Evolutionary conservation across 2,329 filamentous ascomycete species (phyloP), one percentile per base, ranked within the genome.

Genomic region (Mariannaea sp.): DNA sequence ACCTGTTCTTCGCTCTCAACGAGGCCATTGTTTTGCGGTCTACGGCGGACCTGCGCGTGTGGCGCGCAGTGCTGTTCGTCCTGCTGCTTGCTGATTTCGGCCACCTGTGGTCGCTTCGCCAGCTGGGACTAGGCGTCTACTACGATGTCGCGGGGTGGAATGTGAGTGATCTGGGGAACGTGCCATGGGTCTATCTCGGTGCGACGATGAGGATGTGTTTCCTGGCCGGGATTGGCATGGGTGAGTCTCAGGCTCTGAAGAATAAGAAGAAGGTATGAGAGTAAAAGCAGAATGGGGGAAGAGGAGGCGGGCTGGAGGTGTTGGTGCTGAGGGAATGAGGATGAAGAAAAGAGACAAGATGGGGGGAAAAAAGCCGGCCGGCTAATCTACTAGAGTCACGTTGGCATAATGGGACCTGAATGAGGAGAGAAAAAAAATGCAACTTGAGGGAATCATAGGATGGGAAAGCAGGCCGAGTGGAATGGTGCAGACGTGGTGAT

Each of bases 21-120:
- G 89, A 94, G 73, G 88, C 87, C 2, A 73, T 91, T 19, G 85
- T 93, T 10, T 78, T 93, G 59, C 85, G 90, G 35, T 78, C 82
- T 13, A 90, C 89, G 6, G 74, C 75, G 43, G 85, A 92, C 72
- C 66, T 86, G 27, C 76, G 77, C 19, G 88, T 93, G 52, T 93
- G 89, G 89, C 79, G 75, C 59, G 77, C 82, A 1, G 77, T 92
- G 20, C 75, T 92, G 4, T 73, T 87, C 39, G 85, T 81, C 30
- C 74, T 92, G 53, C 77, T 92, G 26, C 69, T 92, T 13, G 89
- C 87, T n/a, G 89, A 93, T 70, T 69, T 91, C 27, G 89, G 89
- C 3, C 89, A 92, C 70, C 73, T 92, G 49, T 89, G 85, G 70
- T 84, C 84, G 29, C 79, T 92, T 54, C 73, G 76, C 29, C 75